Conservation (phyloP, 176 grass and related monocot genomes). For the Aegilops sharonensis region DNA sequence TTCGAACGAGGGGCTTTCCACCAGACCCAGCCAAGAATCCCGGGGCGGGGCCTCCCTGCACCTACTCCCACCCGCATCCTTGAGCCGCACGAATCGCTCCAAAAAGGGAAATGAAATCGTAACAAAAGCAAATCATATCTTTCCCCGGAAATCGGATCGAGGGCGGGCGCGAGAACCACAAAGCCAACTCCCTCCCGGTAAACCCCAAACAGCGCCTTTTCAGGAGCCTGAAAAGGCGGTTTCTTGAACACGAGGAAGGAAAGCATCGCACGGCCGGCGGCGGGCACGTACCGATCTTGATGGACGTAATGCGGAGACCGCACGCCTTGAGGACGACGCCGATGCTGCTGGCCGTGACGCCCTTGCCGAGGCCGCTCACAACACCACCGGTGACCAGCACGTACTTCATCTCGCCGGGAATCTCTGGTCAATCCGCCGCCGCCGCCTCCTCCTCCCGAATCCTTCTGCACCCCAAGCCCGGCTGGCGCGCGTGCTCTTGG, state of each 20-base stretch:
- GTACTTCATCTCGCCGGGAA: constrained; percentile 56
- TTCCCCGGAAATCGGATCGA: constrained; percentile 38
- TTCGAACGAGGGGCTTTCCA: constrained; percentile 48
- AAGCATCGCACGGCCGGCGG: not conserved
- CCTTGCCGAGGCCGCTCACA: constrained; percentile 64
- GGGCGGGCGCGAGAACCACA: not conserved
- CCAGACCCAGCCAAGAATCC: constrained; percentile 27
- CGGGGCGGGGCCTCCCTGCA: constrained; percentile 15
- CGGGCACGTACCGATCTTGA: constrained; percentile 59
- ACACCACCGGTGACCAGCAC: constrained; percentile 72
- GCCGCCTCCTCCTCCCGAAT: not conserved
- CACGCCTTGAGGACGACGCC: constrained; percentile 66
- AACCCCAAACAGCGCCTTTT: constrained; percentile 9
- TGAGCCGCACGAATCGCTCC: constrained; percentile 31
- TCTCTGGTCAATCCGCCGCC: constrained; percentile 16
- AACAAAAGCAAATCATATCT: constrained; percentile 23
- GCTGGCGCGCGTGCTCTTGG: not conserved
- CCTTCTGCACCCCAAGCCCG: constrained; percentile 9
- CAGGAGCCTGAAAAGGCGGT: not conserved
- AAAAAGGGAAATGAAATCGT: not conserved
- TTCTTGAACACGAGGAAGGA: not conserved
- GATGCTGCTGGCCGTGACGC: constrained; percentile 69
- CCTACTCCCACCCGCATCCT: constrained; percentile 31
- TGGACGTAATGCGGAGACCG: constrained; percentile 69
- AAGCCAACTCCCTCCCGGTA: not conserved